Conservation (phyloP, 2,329 filamentous ascomycete genomes). For the Clarireedia paspali region DNA sequence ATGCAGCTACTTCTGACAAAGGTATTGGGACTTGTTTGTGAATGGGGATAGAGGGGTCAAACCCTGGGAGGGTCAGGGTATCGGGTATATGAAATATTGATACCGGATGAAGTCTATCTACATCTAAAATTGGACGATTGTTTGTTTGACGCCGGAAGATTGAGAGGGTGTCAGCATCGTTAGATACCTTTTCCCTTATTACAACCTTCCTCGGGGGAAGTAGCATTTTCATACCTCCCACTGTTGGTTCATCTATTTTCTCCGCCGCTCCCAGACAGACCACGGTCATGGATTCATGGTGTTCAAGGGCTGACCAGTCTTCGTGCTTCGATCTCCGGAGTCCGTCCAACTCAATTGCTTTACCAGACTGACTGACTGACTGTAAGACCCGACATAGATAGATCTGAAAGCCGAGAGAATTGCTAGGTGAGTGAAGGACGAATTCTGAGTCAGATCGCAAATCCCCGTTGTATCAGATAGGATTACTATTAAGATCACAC, state of each 20-base stretch:
- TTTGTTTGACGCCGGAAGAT: not conserved
- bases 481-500: not conserved
- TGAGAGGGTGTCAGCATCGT: not conserved
- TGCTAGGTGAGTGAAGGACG: too few relatives aligned
- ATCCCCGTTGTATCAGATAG: not conserved
- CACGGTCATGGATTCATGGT: not conserved
- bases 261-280: not conserved
- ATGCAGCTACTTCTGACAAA: slow-evolving; percentile 8
- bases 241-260: not conserved
- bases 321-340: slow-evolving; percentile 6
- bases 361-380: too few relatives aligned
- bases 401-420: too few relatives aligned
- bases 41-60: not conserved
- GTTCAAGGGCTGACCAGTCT: not conserved
- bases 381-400: too few relatives aligned
- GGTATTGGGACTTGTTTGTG: not conserved
- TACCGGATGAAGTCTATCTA: slow-evolving; percentile 7
- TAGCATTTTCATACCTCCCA: not conserved
- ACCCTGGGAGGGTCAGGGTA: not conserved
- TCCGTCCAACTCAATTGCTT: too few relatives aligned
- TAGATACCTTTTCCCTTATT: not conserved
- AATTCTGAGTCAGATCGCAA: too few relatives aligned
- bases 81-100: slow-evolving; percentile 6
- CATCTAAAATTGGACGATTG: not conserved
- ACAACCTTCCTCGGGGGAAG: not conserved